Base-by-base conservation (phyloP, 225 moss, liverwort and hornwort genomes). In the Marchantia polymorpha region DNA sequence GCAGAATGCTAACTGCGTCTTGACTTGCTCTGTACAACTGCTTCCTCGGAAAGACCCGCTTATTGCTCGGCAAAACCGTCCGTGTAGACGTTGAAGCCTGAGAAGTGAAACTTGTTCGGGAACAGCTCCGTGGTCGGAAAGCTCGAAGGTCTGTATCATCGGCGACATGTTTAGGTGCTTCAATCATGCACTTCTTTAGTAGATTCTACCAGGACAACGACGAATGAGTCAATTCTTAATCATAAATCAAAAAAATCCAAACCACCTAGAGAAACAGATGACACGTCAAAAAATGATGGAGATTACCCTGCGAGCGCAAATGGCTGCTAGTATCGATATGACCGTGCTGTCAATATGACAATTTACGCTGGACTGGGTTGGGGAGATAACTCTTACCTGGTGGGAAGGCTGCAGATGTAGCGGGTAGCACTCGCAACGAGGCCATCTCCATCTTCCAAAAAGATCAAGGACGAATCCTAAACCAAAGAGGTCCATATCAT, bases 21-120 rank as follows among this genome's bases (percentile, higher is more conserved):
- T 56, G 65, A 53, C 78, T 76, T 48, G 75, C 70, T 85, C 69
- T 49, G 53, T 46, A 56, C 59, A 54, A 39, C 78, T 49, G 66
- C 52, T 64, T 78, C 6, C 31, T 63, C 14, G 64, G 64, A 52
- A 77, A 47, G 46, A 76, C 47, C 56, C 65, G 53, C 65, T 74
- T 74, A 20, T 29, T 52, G 26, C 23, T 10, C 53, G 73, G 9
- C 60, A 76, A 39, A 10, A 31, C 19, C 47, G 76, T 20, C 15
- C 31, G 19, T 48, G 60, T 30, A 31, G 60, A 61, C 13, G 60
- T 76, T 59, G 76, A 55, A 31, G 20, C 61, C 47, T 46, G 59
- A 16, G 59, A 23, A 7, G 76, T 19, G 22, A 76, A 74, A 27
- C 73, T 27, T 16, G 53, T 23, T 39, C 73, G 26, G 25, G 29